Conservation (phyloP, 768 basidiomycete species). For the Serendipita sp. region DNA sequence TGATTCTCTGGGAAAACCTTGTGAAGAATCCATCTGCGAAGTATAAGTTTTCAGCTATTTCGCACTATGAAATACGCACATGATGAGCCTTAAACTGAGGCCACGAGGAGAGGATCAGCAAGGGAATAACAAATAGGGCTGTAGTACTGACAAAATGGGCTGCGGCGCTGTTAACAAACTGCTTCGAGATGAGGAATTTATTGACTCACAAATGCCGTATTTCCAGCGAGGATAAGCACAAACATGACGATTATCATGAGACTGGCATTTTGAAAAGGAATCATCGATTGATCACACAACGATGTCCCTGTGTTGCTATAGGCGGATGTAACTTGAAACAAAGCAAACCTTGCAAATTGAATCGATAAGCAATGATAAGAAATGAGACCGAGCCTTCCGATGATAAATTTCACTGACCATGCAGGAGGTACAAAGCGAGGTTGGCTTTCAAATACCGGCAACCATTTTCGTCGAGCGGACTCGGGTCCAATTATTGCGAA, state of each 20-base stretch:
- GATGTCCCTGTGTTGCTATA: slow-evolving; percentile 85
- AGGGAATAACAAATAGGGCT: neutral
- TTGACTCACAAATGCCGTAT: slow-evolving; percentile 75
- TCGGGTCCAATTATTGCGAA: slow-evolving; percentile 74
- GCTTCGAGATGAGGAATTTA: neutral
- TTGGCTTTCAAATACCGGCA: slow-evolving; percentile 41
- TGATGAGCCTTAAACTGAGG: slow-evolving; percentile 57
- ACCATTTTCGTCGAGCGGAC: slow-evolving; percentile 47
- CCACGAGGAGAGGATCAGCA: neutral
- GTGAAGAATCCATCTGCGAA: slow-evolving; percentile 51
- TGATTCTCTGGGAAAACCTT: slow-evolving; percentile 46
- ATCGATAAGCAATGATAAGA: neutral
- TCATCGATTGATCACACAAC: slow-evolving; percentile 76
- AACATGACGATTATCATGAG: slow-evolving; percentile 60
- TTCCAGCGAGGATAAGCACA: slow-evolving; percentile 74
- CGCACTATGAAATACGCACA: slow-evolving; percentile 35
- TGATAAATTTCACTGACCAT: slow-evolving; percentile 34
- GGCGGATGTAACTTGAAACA: slow-evolving; percentile 72
- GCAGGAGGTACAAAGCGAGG: slow-evolving; percentile 37
- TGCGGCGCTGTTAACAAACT: slow-evolving; percentile 18
- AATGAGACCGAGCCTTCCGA: neutral
- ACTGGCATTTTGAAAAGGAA: slow-evolving; percentile 80
- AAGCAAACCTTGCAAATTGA: slow-evolving; percentile 45
- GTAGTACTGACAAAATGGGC: slow-evolving; percentile 73
- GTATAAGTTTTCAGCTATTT: slow-evolving; percentile 7